phyloP scores from a whole-genome alignment of 768 basidiomycete species.

The Albatrellus ellisii region DNA sequence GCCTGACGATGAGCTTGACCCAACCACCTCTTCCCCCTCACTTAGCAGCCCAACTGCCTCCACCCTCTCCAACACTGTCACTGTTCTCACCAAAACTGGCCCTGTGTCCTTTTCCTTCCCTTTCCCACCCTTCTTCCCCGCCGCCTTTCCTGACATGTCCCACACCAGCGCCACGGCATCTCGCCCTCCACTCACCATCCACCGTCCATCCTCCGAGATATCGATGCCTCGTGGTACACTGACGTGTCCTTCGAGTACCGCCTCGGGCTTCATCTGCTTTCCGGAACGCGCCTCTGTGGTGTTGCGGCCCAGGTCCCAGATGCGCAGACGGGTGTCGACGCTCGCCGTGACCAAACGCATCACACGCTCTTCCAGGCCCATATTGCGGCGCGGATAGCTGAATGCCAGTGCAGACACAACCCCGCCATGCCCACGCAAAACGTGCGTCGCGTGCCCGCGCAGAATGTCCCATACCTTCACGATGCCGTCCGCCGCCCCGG shows the following conservation, averaged over 20 bases:
- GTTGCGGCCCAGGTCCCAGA: conserved; percentile 62
- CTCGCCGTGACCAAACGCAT: conserved; percentile 87
- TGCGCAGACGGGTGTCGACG: conserved; percentile 82
- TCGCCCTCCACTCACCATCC: conserved; percentile 83
- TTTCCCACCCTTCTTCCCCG: conserved; percentile 21
- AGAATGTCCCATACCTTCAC: conserved; percentile 95
- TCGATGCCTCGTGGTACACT: conserved; percentile 89
- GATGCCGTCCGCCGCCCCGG: conserved; percentile 90
- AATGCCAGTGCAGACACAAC: conserved; percentile 86
- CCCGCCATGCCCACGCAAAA: conserved; percentile 96
- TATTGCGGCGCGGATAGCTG: conserved; percentile 48
- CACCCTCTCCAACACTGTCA: conserved; percentile 74
- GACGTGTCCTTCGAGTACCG: conserved; percentile 88
- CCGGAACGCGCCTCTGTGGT: conserved; percentile 44
- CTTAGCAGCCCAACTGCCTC: conserved; percentile 73
- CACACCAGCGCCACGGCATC: conserved; percentile 90
- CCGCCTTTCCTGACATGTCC: conserved; percentile 41
- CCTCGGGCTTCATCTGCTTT: conserved; percentile 49
- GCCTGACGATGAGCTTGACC: conserved; percentile 25
- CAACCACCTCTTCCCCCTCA: conserved; percentile 34
- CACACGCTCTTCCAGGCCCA: conserved; percentile 25
- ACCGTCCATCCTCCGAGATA: conserved; percentile 73
- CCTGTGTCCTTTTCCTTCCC: conserved; percentile 27
- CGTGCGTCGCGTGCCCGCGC: conserved; percentile 83
- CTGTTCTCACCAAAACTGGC: conserved; percentile 61